A percentile compares a stretch with the other conserved stretches of the same genome.
Evolutionary conservation across 306 rosid genomes (phyloP).

Genomic region (Cucurbita maxima): DNA sequence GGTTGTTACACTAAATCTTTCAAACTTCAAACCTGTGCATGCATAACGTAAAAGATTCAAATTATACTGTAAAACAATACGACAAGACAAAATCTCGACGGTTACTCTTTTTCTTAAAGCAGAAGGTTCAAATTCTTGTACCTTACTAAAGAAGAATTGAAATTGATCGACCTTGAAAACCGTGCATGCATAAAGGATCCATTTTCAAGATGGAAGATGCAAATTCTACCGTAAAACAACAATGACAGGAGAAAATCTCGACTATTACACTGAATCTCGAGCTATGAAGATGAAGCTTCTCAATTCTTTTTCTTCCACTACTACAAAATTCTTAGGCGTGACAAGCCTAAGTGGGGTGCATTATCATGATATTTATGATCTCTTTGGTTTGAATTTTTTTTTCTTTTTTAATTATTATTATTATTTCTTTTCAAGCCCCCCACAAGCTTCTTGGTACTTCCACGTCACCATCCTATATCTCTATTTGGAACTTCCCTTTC

Average conservation of each 20-base stretch:
- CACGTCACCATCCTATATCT: constrained; percentile 13
- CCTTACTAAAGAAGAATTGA: too few relatives aligned
- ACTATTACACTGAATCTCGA: not conserved
- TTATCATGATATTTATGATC: constrained; percentile 1
- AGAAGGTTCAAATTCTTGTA: too few relatives aligned
- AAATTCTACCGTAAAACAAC: too few relatives aligned
- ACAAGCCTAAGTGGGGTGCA: constrained; percentile 11
- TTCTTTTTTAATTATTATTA: not conserved
- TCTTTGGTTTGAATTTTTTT: not conserved
- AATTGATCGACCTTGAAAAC: not conserved
- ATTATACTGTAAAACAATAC: too few relatives aligned
- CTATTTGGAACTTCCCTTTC: not conserved
- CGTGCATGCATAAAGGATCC: not conserved
- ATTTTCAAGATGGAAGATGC: too few relatives aligned
- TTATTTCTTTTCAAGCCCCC: not conserved
- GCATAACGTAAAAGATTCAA: too few relatives aligned
- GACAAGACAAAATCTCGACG: too few relatives aligned
- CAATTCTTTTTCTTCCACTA: not conserved
- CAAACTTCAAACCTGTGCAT: too few relatives aligned
- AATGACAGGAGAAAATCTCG: too few relatives aligned
- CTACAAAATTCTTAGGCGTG: constrained; percentile 7
- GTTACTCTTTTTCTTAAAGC: too few relatives aligned
- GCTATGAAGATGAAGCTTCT: not conserved
- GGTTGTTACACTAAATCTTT: too few relatives aligned
- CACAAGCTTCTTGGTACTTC: constrained; percentile 1